Evolutionary conservation across 1,284 basidiomycete species (phyloP).

Genomic region (Boletus albobrunnescens): DNA sequence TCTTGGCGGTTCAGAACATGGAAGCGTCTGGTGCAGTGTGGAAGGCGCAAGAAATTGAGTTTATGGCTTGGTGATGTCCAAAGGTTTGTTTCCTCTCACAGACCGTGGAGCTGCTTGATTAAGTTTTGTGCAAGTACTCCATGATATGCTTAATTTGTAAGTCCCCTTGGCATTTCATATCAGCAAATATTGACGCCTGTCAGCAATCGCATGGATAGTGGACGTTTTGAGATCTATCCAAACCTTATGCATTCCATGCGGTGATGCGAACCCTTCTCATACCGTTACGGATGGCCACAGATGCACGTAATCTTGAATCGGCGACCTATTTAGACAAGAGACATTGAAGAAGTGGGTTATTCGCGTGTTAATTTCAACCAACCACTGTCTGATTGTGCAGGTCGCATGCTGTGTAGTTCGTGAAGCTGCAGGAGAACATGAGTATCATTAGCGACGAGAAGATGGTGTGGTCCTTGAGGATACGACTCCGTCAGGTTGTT

Average conservation of each 20-base stretch:
- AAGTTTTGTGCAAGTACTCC: slow-evolving; percentile 56
- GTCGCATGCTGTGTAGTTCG: slow-evolving; percentile 54
- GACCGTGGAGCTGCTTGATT: not conserved
- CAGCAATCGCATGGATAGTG: slow-evolving; percentile 71
- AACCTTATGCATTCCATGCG: slow-evolving; percentile 82
- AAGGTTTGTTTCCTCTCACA: slow-evolving; percentile 42
- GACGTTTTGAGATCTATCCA: slow-evolving; percentile 70
- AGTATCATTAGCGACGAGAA: slow-evolving; percentile 42
- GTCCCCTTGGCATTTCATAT: slow-evolving; percentile 19
- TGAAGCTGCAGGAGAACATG: slow-evolving; percentile 50
- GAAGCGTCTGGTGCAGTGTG: slow-evolving; percentile 65
- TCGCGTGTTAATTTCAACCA: not conserved
- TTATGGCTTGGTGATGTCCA: slow-evolving; percentile 86
- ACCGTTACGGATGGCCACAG: slow-evolving; percentile 70
- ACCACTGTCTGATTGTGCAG: slow-evolving; percentile 28
- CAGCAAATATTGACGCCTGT: not conserved
- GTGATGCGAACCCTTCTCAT: slow-evolving; percentile 78
- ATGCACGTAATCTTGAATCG: slow-evolving; percentile 67
- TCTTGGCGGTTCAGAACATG: slow-evolving; percentile 88
- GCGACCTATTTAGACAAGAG: slow-evolving; percentile 66
- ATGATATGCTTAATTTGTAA: slow-evolving; percentile 84
- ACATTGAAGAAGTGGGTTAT: slow-evolving; percentile 63
- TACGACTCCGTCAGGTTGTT: slow-evolving; percentile 75
- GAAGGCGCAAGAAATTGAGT: slow-evolving; percentile 71
- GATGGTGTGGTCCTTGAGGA: slow-evolving; percentile 73